phyloP scores from a whole-genome alignment of 352 stramenopile genomes.

The Globisporangium parvum region DNA sequence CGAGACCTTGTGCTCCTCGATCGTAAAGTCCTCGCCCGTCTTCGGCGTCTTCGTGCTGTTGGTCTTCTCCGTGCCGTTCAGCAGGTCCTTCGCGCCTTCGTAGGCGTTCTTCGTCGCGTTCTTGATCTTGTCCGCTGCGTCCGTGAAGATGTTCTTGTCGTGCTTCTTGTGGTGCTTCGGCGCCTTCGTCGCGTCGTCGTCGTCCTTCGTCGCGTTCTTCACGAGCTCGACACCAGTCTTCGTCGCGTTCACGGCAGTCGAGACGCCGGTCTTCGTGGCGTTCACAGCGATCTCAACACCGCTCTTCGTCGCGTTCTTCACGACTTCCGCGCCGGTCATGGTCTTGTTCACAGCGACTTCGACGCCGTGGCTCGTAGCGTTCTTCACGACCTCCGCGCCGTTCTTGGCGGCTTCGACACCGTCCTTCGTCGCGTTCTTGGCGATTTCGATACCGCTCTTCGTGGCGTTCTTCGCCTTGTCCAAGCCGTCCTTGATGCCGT shows the following conservation, averaged over 20 bases:
- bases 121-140: slow-evolving; percentile 2
- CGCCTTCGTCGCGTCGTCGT: not conserved
- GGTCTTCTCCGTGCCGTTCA: slow-evolving; percentile 3
- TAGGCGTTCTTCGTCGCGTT: slow-evolving; percentile 2
- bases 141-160: slow-evolving; percentile 12
- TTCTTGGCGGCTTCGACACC: not conserved
- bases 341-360: slow-evolving; percentile 1
- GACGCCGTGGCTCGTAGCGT: slow-evolving; percentile 1
- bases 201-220: not conserved
- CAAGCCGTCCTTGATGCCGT: not conserved
- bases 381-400: not conserved
- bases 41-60: not conserved
- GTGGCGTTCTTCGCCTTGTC: not conserved
- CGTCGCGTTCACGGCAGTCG: slow-evolving; percentile 1
- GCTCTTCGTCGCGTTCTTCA: slow-evolving; percentile 5
- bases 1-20: slow-evolving; percentile 11
- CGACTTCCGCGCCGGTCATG: not conserved
- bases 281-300: not conserved
- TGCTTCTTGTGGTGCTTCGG: slow-evolving; percentile 1
- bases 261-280: slow-evolving; percentile 1
- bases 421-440: not conserved
- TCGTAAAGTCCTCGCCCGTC: slow-evolving; percentile 2
- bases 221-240: not conserved
- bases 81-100: not conserved
- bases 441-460: not conserved